Evolutionary conservation across 2,329 filamentous ascomycete genomes (phyloP).

Genomic region (Lachnellula subtilissima): DNA sequence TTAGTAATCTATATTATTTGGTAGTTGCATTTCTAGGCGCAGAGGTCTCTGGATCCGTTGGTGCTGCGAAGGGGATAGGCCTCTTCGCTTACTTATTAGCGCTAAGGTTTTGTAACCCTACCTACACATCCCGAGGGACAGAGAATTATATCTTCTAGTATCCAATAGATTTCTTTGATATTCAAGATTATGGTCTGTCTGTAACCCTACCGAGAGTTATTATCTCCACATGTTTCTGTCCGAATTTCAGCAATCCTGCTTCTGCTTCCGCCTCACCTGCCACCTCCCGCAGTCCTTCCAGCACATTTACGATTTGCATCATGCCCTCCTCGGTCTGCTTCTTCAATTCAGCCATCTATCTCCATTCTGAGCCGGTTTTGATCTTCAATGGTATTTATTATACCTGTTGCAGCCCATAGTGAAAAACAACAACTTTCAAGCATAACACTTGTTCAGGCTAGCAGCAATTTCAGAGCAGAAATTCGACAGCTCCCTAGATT

Average conservation of each 20-base stretch:
- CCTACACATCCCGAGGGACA: no score
- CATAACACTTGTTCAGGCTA: constrained; percentile 19
- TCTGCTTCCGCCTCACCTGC: neutral
- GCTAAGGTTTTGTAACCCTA: no score
- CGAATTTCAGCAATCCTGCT: neutral
- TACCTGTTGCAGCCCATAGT: neutral
- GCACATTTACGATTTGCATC: no score
- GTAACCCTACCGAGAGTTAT: neutral
- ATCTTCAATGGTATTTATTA: neutral
- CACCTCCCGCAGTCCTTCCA: no score
- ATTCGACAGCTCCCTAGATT: constrained; percentile 16
- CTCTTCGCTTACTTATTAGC: no score
- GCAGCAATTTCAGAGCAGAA: constrained; percentile 20
- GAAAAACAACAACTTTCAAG: neutral
- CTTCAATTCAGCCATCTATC: neutral
- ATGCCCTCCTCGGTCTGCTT: no score
- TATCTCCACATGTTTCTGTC: neutral
- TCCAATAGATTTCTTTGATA: no score
- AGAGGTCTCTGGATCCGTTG: no score
- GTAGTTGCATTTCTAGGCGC: no score
- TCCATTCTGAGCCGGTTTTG: neutral
- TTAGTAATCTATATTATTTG: no score
- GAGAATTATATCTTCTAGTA: no score
- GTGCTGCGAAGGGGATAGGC: no score
- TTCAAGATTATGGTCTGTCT: neutral